phyloP scores from a whole-genome alignment of 257 asterid genomes.

The Handroanthus guayacan region DNA sequence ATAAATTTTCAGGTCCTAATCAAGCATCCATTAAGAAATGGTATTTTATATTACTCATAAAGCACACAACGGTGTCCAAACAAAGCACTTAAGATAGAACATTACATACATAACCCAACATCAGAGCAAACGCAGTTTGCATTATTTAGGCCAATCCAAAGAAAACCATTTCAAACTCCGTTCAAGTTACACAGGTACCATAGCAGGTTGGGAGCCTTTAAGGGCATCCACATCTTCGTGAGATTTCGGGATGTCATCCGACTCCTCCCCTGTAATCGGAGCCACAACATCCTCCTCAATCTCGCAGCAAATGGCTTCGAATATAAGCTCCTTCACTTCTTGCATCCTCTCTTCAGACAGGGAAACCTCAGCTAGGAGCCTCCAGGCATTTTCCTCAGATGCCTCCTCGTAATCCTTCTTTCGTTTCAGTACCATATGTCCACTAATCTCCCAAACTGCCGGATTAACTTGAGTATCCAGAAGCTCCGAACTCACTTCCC shows the following conservation, averaged over 20 bases:
- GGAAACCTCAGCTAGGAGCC: slow-evolving; percentile 94
- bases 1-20: background rate
- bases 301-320: slow-evolving; percentile 64
- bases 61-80: background rate
- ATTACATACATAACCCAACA: slow-evolving; percentile 32
- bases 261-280: slow-evolving; percentile 35
- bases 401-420: slow-evolving; percentile 90
- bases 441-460: slow-evolving; percentile 98
- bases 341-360: slow-evolving; percentile 85
- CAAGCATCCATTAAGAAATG: slow-evolving; percentile 20
- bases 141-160: slow-evolving; percentile 28
- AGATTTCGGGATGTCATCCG: slow-evolving; percentile 48
- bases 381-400: slow-evolving; percentile 86
- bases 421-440: slow-evolving; percentile 95
- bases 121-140: slow-evolving; percentile 31
- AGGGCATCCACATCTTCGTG: slow-evolving; percentile 68
- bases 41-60: slow-evolving; percentile 1
- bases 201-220: slow-evolving; percentile 56
- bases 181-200: slow-evolving; percentile 59
- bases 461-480: slow-evolving; percentile 98
- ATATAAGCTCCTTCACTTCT: slow-evolving; percentile 87
- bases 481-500: slow-evolving; percentile 89
- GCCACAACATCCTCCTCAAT: slow-evolving; percentile 36
- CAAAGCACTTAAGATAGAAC: slow-evolving; percentile 6
- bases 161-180: slow-evolving; percentile 5